A percentile compares a stretch with the other conserved stretches of the same genome.
Conservation (phyloP, 805 yeast species). For the Barnettozyma sp. region DNA sequence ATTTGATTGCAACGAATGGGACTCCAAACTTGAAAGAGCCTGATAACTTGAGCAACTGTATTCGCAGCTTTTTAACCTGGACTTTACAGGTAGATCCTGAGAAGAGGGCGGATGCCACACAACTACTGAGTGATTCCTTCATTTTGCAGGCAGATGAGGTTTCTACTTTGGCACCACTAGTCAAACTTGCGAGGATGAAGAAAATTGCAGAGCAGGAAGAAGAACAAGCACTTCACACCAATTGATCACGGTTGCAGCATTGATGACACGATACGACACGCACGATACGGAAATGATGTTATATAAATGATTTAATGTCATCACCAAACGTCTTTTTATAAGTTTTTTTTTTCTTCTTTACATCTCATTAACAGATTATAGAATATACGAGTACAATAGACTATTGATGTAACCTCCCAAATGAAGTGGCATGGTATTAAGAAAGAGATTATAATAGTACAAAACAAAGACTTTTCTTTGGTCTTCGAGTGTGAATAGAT, state of each 20-base stretch:
- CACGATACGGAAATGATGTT: no score
- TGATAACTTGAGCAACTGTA: constrained; percentile 58
- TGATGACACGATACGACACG: no score
- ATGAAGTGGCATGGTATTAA: no score
- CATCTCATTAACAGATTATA: no score
- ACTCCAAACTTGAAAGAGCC: constrained; percentile 92
- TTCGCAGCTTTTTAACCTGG: constrained; percentile 66
- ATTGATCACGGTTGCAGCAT: not conserved
- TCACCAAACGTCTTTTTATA: no score
- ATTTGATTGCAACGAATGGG: constrained; percentile 92
- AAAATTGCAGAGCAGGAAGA: constrained; percentile 37
- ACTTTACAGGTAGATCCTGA: constrained; percentile 81
- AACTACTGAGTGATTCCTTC: constrained; percentile 61
- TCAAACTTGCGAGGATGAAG: constrained; percentile 64
- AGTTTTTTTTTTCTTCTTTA: no score
- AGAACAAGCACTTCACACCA: constrained; percentile 18
- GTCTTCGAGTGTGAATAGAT: no score
- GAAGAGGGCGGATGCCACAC: constrained; percentile 69
- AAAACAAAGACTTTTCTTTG: no score
- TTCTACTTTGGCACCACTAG: constrained; percentile 61
- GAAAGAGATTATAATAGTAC: no score
- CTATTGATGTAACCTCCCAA: no score
- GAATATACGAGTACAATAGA: no score
- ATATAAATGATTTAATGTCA: no score
- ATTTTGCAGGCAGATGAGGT: constrained; percentile 57